phyloP scores from a whole-genome alignment of 345 rosid genomes.

The Syzygium grande region DNA sequence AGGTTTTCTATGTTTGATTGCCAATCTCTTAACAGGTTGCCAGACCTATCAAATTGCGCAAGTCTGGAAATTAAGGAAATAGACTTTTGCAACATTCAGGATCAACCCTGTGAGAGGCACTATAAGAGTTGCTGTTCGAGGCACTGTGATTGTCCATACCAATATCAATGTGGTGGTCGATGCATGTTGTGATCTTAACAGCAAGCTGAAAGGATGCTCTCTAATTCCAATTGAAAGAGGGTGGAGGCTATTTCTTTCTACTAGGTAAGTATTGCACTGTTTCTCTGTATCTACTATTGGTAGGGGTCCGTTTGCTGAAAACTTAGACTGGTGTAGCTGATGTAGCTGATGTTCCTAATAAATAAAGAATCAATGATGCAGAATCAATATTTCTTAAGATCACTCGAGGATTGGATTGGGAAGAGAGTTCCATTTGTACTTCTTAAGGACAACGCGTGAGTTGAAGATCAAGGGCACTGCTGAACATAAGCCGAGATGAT shows the following conservation, averaged over 20 bases:
- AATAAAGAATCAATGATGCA: background rate
- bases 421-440: background rate
- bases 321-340: background rate
- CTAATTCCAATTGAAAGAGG: background rate
- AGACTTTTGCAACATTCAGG: background rate
- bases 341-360: background rate
- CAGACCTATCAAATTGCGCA: background rate
- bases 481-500: background rate
- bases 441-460: background rate
- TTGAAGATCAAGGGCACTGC: background rate
- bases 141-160: too few relatives aligned
- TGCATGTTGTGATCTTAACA: too few relatives aligned
- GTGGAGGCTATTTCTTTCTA: background rate
- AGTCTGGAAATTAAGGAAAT: background rate
- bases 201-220: too few relatives aligned
- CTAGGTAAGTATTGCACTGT: background rate
- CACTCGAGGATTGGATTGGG: background rate
- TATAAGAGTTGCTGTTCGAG: too few relatives aligned
- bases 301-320: background rate
- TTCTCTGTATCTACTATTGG: background rate
- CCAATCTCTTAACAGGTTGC: background rate
- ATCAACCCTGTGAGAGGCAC: background rate
- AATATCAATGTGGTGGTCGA: too few relatives aligned
- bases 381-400: background rate
- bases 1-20: rapidly evolving